Evolutionary conservation across 192 early-diverging fungal genomes (phyloP).

Genomic region (Backusella circina): DNA sequence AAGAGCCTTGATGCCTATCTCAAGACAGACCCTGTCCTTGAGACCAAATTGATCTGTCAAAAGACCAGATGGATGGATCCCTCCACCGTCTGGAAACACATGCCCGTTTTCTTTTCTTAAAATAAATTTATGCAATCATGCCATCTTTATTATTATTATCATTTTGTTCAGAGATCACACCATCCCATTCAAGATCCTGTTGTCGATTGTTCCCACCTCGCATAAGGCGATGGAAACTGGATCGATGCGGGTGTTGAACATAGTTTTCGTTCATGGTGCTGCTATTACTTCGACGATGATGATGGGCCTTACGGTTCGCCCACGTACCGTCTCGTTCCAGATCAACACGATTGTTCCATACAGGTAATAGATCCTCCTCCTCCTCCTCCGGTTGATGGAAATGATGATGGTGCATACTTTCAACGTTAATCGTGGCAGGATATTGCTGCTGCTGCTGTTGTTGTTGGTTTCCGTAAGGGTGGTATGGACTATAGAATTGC

Average conservation of each 20-base stretch:
- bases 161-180: neutral
- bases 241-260: neutral
- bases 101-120: constrained; percentile 6
- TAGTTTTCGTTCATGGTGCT: neutral
- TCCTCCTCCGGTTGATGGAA: neutral
- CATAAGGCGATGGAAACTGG: constrained; percentile 26
- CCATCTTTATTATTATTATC: constrained; percentile 6
- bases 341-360: neutral
- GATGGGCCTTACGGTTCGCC: neutral
- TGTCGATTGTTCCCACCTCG: constrained; percentile 16
- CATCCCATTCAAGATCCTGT: constrained; percentile 35
- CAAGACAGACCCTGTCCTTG: neutral
- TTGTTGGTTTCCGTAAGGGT: constrained; percentile 5
- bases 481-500: neutral
- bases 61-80: neutral
- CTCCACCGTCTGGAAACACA: constrained; percentile 1
- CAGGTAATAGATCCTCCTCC: neutral
- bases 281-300: constrained; percentile 13
- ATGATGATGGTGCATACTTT: neutral
- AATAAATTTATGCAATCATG: constrained; percentile 3
- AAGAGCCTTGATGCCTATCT: neutral
- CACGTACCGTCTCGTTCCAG: constrained; percentile 3
- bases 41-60: neutral
- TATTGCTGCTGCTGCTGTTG: constrained; percentile 15
- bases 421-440: neutral